phyloP scores from a whole-genome alignment of 495 filamentous ascomycete genomes.

The Trichoderma virens region DNA sequence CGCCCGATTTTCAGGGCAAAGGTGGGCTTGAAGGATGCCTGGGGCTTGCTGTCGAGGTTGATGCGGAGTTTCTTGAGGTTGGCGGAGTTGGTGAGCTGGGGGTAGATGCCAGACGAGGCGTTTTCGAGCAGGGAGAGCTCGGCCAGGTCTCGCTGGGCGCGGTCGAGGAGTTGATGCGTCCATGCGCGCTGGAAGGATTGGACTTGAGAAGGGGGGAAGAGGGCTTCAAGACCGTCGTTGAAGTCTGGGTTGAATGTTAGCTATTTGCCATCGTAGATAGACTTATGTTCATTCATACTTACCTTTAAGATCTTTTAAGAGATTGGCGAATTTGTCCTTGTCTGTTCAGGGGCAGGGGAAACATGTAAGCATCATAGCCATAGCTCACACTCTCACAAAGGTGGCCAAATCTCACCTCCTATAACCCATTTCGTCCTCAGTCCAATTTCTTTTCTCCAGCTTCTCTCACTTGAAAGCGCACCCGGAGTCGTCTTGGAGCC shows the following conservation, averaged over 20 bases:
- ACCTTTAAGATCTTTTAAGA: conserved; percentile 25
- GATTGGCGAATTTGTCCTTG: conserved; percentile 30
- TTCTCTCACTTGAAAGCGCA: conserved; percentile 1
- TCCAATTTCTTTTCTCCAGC: conserved; percentile 19
- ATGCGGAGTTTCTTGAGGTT: conserved; percentile 29
- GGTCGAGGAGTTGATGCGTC: conserved; percentile 27
- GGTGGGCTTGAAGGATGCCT: conserved; percentile 22
- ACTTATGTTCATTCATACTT: background rate
- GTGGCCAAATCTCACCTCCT: background rate
- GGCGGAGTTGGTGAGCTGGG: conserved; percentile 25
- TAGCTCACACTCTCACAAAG: background rate
- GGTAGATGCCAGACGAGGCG: conserved; percentile 26
- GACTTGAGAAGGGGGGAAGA: conserved; percentile 27
- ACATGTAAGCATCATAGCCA: background rate
- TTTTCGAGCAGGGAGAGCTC: conserved; percentile 25
- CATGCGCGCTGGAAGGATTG: conserved; percentile 26
- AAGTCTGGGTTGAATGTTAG: conserved; percentile 17
- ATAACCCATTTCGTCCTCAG: conserved; percentile 31
- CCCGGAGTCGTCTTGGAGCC: background rate
- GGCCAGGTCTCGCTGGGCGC: conserved; percentile 19
- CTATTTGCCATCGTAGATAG: background rate
- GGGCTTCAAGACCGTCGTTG: conserved; percentile 30
- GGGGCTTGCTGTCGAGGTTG: conserved; percentile 26
- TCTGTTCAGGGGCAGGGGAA: conserved; percentile 15
- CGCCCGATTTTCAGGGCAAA: conserved; percentile 22